phyloP scores from a whole-genome alignment of 2,329 filamentous ascomycete genomes.

The Colletotrichum melonis region DNA sequence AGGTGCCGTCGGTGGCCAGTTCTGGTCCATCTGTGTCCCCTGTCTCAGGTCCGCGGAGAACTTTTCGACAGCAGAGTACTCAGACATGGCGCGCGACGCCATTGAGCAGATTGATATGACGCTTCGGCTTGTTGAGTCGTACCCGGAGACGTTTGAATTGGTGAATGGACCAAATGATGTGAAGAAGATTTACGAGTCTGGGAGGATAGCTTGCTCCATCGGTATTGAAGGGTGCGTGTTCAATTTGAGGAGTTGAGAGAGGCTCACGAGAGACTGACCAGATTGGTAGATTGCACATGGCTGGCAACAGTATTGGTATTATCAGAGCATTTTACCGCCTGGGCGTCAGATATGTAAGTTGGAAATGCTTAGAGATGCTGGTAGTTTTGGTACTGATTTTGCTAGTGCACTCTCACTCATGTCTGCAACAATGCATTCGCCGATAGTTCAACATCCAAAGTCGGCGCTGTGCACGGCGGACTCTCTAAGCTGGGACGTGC shows the following conservation, averaged over 20 bases:
- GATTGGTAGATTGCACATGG: constrained; percentile 40
- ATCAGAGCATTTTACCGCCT: constrained; percentile 47
- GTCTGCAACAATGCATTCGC: constrained; percentile 43
- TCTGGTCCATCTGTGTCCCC: constrained; percentile 44
- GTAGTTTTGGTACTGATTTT: neutral
- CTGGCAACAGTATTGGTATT: constrained; percentile 46
- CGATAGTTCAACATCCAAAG: constrained; percentile 40
- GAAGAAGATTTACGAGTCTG: constrained; percentile 40
- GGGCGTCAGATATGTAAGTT: constrained; percentile 47
- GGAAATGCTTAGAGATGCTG: no score
- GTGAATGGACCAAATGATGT: constrained; percentile 43
- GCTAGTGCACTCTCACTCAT: constrained; percentile 42
- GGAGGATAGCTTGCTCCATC: constrained; percentile 48
- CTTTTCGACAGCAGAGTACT: constrained; percentile 39
- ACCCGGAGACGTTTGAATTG: constrained; percentile 40
- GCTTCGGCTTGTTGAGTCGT: constrained; percentile 39
- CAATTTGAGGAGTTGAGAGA: neutral
- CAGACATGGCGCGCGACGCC: constrained; percentile 37
- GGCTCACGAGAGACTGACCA: neutral
- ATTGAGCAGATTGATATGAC: constrained; percentile 40
- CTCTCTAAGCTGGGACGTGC: constrained; percentile 43
- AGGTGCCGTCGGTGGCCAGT: constrained; percentile 44
- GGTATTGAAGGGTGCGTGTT: constrained; percentile 45
- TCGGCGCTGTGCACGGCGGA: constrained; percentile 39
- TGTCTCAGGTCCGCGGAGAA: constrained; percentile 40